Percentiles rank a stretch among this genome's conserved stretches.
Evolutionary conservation across 257 asterid species (phyloP).

Genomic region (Scutellaria minor): DNA sequence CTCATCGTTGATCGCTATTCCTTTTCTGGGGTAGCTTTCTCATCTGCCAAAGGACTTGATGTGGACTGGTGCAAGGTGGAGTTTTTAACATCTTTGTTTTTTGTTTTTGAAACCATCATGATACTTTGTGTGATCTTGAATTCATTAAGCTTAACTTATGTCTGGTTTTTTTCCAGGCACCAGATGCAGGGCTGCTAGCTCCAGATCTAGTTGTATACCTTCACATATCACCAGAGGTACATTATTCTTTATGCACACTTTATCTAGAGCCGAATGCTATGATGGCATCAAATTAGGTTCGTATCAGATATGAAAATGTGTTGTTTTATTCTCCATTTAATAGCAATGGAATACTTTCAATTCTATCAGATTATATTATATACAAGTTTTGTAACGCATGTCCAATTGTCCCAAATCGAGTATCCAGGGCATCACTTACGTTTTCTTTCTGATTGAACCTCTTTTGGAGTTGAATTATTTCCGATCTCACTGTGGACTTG

Average conservation of each 20-base stretch:
- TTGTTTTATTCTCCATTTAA: neutral
- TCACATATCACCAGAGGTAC: constrained; percentile 93
- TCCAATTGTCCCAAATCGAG: neutral
- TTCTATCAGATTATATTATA: neutral
- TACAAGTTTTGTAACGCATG: neutral
- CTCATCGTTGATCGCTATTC: constrained; percentile 88
- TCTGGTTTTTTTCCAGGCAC: constrained; percentile 61
- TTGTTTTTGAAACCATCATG: constrained; percentile 9
- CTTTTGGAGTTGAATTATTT: constrained; percentile 14
- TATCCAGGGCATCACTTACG: constrained; percentile 13
- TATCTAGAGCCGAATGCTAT: neutral
- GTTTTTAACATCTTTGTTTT: neutral
- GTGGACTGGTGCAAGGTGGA: constrained; percentile 77
- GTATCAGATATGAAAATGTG: constrained; percentile 2
- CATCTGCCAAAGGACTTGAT: constrained; percentile 91
- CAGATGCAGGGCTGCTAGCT: constrained; percentile 86
- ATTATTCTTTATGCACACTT: constrained; percentile 11
- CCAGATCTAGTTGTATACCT: constrained; percentile 94
- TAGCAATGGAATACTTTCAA: neutral
- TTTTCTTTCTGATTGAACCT: neutral
- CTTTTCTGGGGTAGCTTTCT: constrained; percentile 92
- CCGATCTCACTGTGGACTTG: neutral
- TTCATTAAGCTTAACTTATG: constrained; percentile 17
- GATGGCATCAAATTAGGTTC: neutral
- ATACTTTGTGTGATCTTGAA: constrained; percentile 4